Conservation (phyloP, 805 yeast genomes). For the Wickerhamomyces queroliae region DNA sequence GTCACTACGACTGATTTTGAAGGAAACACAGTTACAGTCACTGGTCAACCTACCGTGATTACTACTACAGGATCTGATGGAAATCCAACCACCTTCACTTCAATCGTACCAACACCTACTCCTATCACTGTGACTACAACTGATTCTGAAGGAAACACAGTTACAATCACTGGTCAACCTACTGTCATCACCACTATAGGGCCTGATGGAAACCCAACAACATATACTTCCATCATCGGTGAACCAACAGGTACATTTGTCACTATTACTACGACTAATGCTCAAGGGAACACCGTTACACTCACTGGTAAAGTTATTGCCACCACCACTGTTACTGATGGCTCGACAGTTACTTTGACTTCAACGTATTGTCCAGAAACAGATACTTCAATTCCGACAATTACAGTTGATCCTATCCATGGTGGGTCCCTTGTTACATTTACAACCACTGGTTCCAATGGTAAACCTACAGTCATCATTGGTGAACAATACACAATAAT, state of each 20-base stretch:
- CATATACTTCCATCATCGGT: constrained; percentile 10
- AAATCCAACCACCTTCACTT: constrained; percentile 19
- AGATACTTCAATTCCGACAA: neutral
- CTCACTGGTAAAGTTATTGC: neutral
- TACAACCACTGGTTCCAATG: constrained; percentile 15
- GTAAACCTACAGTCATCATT: constrained; percentile 19
- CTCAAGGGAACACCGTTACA: neutral
- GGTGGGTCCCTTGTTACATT: neutral
- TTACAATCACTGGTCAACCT: neutral
- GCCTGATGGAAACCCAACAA: constrained; percentile 20
- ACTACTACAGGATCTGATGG: constrained; percentile 15
- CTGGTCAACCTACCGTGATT: constrained; percentile 15
- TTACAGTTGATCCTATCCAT: no score
- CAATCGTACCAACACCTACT: constrained; percentile 1
- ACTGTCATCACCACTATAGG: neutral
- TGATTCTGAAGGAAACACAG: constrained; percentile 2
- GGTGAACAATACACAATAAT: constrained; percentile 5
- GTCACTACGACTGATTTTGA: neutral
- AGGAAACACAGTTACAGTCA: neutral
- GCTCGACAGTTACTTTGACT: neutral
- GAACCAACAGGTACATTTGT: constrained; percentile 15
- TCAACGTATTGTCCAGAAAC: neutral
- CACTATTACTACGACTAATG: constrained; percentile 22
- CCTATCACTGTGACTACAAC: constrained; percentile 26
- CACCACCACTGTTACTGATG: neutral